Base-by-base conservation (phyloP, 2,329 filamentous ascomycete genomes). In the Davidsoniella eucalypti region DNA sequence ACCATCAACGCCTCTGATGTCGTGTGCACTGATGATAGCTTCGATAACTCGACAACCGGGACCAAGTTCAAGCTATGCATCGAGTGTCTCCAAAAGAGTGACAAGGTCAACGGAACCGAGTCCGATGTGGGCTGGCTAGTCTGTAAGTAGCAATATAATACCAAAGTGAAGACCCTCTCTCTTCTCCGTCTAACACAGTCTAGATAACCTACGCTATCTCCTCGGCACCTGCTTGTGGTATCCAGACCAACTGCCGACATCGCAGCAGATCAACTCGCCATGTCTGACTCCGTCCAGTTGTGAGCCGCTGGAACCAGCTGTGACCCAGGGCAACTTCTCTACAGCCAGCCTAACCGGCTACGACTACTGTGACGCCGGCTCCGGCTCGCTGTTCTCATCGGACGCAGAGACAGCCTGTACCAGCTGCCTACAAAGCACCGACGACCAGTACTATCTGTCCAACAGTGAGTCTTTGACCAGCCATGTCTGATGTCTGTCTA, bases 121-220 rank as follows among this genome's bases (percentile, higher is more conserved):
- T 68, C 56, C 1, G 71, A 73, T 38, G 38, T 66, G 0, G 58
- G 59, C 3, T 73, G 66, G 68, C 70, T 68, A 51, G 52, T 74
- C 26, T 73, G 71, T 74, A 66, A 59, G 67, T 54, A 16, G 1
- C 21, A 44, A 10, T 5, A 5, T 18, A 16, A 16, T 9, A 26
- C 17, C 1, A n/a, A 5, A 36, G 7, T 12, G 4, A 25, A 25
- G 3, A 5, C 3, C 21, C 12, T 10, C 7, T 17, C 29, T 45
- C 12, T n/a, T 23, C 45, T 25, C 3, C 26, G 12, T 33, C 60
- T 61, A 55, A 59, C 56, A 14, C 14, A 5, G n/a, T 3, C 21
- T 43, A 73, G 71, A 74, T 53, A 75, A 75, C 44, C 36, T 74
- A 0, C 64, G 71, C 37, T 75, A 69, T 44, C 59, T 70, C 0